Percentiles rank a stretch among this genome's conserved stretches.
Conservation (phyloP, 164 flowering plant species). For the Kingdonia uniflora region DNA sequence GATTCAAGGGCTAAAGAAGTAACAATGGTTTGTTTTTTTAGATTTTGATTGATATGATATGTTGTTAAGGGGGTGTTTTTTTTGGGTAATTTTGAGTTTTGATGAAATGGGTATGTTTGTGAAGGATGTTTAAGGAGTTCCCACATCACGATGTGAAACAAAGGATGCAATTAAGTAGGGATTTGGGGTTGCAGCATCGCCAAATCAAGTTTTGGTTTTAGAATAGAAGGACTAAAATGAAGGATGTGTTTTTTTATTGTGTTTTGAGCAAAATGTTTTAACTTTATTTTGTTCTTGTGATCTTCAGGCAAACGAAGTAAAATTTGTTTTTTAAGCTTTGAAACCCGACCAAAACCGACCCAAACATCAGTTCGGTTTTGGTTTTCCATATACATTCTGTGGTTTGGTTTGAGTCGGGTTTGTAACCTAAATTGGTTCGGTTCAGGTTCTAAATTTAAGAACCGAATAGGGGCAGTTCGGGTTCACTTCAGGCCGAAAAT, state of each 20-base stretch:
- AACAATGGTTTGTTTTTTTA: constrained; percentile 4
- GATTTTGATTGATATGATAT: neutral
- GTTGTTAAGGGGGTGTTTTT: neutral
- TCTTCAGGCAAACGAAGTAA: too few relatives aligned
- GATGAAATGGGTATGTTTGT: neutral
- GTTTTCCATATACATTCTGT: too few relatives aligned
- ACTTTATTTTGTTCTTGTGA: too few relatives aligned
- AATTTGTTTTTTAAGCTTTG: too few relatives aligned
- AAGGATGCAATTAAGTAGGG: constrained; percentile 78
- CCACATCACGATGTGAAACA: constrained; percentile 97
- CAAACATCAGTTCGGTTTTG: too few relatives aligned
- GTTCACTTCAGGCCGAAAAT: too few relatives aligned
- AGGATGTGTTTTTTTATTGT: constrained; percentile 32
- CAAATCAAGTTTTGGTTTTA: constrained; percentile 97
- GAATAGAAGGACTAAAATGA: constrained; percentile 93
- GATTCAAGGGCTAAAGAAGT: constrained; percentile 92
- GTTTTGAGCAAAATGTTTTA: too few relatives aligned
- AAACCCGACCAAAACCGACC: too few relatives aligned
- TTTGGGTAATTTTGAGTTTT: neutral
- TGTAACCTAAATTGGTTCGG: too few relatives aligned
- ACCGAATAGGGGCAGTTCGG: too few relatives aligned
- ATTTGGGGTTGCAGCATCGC: constrained; percentile 66
- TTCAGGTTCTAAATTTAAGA: too few relatives aligned
- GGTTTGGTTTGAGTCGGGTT: too few relatives aligned
- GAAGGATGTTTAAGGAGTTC: constrained; percentile 80